A percentile compares a stretch with the other conserved stretches of the same genome.
phyloP scores from a whole-genome alignment of 257 asterid genomes.

The Solanum commersonii region DNA sequence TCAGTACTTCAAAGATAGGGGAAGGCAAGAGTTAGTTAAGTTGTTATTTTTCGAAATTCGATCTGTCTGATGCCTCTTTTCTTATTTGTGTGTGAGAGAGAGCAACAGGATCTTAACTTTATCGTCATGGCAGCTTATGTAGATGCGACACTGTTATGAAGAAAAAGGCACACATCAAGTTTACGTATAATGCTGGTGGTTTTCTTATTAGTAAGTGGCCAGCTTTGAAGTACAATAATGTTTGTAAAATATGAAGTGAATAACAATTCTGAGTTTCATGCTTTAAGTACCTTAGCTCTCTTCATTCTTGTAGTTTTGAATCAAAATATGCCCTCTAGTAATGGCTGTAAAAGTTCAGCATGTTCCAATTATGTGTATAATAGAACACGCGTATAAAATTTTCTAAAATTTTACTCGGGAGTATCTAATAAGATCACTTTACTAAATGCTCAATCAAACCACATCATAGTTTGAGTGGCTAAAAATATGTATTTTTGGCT shows the following conservation, averaged over 20 bases:
- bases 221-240: background rate
- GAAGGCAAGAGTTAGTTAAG: conserved; percentile 11
- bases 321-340: background rate
- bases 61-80: background rate
- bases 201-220: background rate
- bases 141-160: background rate
- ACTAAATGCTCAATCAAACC: background rate
- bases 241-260: background rate
- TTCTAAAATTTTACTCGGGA: background rate
- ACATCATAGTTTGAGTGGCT: background rate
- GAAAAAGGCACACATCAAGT: background rate
- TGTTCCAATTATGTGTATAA: background rate
- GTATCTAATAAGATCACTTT: background rate
- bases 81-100: background rate
- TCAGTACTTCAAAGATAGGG: conserved; percentile 20
- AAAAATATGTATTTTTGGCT: background rate
- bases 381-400: background rate
- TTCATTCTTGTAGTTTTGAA: background rate
- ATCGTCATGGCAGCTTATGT: background rate
- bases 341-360: background rate
- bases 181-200: background rate
- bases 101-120: background rate
- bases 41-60: background rate
- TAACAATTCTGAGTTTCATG: background rate
- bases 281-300: background rate